Base-by-base conservation (phyloP, 1,284 basidiomycete species). In the Albatrellus sp. region DNA sequence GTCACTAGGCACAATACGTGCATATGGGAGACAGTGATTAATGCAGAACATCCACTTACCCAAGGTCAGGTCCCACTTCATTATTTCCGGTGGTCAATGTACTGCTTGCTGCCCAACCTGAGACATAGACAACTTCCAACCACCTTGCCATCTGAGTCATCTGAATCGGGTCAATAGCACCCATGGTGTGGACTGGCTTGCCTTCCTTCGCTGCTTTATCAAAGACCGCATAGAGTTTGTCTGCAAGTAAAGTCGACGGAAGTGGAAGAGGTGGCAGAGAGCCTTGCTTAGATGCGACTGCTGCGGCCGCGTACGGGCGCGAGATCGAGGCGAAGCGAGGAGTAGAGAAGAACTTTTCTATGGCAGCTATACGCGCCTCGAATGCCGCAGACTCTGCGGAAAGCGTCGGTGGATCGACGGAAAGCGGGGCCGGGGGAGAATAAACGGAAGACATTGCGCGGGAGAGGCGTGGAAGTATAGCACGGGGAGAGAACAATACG, bases 61-160 rank as follows among this genome's bases (percentile, higher is more conserved):
- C 96, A 59, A 98, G 80, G 70, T 98, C 94, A 34, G 94, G 94
- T 37, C 94, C 94, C 44, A 97, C 93, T 67, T 98, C 96, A 58
- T 98, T 93, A 57, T 80, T 88, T 28, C 81, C 85, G 1, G 92
- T 96, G 19, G 89, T 90, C 43, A 90, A 72, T 46, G 92, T 75
- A 48, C 92, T 97, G 38, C 83, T 88, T 32, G 80, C 76, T 19
- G 87, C 90, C 80, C 90, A 99, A 20, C 94, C 94, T 34, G 90
- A 96, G 20, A 99, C 75, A 61, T 98, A 98, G 40, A 98, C 85
- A 17, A 90, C 86, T 59, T 98, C 90, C 57, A 96, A 90, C 63
- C 92, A 77, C 56, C 77, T 76, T 7, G 92, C 96, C 92, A 98
- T 97, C 64, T 99, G 94, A 0, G 91, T 90, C 81, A 92, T 89